These are phyloP conservation scores for Pichiaceae sp. DNA, from an alignment of 1,139 yeast genomes.

Conservation along the genomic window DNA sequence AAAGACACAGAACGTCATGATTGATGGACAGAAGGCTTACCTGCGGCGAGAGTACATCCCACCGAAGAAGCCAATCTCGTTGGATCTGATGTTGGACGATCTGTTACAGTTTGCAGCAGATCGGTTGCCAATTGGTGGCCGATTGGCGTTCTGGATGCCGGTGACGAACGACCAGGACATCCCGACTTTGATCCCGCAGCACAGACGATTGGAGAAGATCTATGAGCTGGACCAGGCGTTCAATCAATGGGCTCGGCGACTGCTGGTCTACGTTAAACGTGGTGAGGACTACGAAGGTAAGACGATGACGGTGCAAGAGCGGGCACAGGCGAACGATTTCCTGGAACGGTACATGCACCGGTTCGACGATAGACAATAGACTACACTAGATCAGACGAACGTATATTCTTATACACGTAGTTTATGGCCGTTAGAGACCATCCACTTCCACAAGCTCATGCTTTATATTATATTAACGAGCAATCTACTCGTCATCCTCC, in stretches of 20 bases:
- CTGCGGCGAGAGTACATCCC: constrained; percentile 78
- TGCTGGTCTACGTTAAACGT: constrained; percentile 70
- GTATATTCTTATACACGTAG: neutral
- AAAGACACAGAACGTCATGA: constrained; percentile 63
- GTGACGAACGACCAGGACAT: constrained; percentile 81
- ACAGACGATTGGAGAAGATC: constrained; percentile 58
- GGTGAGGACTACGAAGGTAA: constrained; percentile 52
- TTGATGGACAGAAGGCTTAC: constrained; percentile 74
- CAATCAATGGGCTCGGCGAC: constrained; percentile 85
- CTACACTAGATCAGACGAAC: neutral
- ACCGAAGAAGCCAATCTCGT: constrained; percentile 84
- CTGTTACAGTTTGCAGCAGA: constrained; percentile 63
- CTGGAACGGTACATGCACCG: constrained; percentile 75
- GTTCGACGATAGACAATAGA: constrained; percentile 26
- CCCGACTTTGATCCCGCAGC: constrained; percentile 70
- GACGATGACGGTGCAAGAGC: constrained; percentile 34
- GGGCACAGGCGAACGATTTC: constrained; percentile 45
- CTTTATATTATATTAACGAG: constrained; percentile 3
- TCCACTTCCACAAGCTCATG: neutral
- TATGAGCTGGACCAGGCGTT: constrained; percentile 81
- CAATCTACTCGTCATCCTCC: constrained; percentile 46
- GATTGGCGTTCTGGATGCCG: constrained; percentile 97
- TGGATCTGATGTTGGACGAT: constrained; percentile 70
- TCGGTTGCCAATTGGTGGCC: constrained; percentile 64
- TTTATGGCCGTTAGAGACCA: too few species aligned